Evolutionary conservation across 2,329 filamentous ascomycete genomes (phyloP).

Genomic region (Cercospora sp.): DNA sequence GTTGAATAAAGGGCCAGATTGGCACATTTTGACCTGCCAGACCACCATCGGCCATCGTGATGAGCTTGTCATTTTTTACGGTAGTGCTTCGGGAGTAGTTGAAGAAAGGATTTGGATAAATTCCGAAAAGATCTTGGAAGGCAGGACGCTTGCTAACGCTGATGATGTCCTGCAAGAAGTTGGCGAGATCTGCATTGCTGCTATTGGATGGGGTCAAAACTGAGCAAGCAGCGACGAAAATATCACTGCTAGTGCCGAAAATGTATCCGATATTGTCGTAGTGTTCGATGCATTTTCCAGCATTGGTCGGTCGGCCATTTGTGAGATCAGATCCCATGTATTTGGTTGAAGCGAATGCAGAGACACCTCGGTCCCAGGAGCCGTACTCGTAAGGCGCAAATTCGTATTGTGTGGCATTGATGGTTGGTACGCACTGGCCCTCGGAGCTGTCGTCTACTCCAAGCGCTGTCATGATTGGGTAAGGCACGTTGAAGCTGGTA

Average conservation of each 20-base stretch:
- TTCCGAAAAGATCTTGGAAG: slow-evolving; percentile 47
- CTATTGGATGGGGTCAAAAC: slow-evolving; percentile 15
- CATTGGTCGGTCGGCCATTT: slow-evolving; percentile 46
- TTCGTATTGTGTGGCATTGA: slow-evolving; percentile 64
- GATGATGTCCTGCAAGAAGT: slow-evolving; percentile 31
- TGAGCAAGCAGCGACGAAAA: slow-evolving; percentile 43
- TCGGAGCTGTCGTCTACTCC: slow-evolving; percentile 40
- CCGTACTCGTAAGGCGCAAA: slow-evolving; percentile 68
- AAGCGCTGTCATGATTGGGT: slow-evolving; percentile 49
- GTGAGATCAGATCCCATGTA: slow-evolving; percentile 63
- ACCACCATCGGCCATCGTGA: slow-evolving; percentile 56
- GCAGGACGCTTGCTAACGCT: slow-evolving; percentile 36
- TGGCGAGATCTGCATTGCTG: slow-evolving; percentile 24
- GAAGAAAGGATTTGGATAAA: slow-evolving; percentile 64
- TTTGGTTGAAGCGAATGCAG: slow-evolving; percentile 60
- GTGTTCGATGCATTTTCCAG: slow-evolving; percentile 49
- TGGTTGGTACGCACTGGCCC: slow-evolving; percentile 42
- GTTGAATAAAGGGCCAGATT: slow-evolving; percentile 55
- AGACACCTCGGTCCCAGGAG: slow-evolving; percentile 61
- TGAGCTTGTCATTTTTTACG: slow-evolving; percentile 40
- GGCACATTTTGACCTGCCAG: slow-evolving; percentile 55
- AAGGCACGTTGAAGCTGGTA: slow-evolving; percentile 44
- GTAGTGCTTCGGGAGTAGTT: slow-evolving; percentile 50
- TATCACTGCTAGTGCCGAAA: slow-evolving; percentile 47
- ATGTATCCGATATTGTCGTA: slow-evolving; percentile 54